Conservation (phyloP, 352 stramenopile genomes). For the Pythium volutum region DNA sequence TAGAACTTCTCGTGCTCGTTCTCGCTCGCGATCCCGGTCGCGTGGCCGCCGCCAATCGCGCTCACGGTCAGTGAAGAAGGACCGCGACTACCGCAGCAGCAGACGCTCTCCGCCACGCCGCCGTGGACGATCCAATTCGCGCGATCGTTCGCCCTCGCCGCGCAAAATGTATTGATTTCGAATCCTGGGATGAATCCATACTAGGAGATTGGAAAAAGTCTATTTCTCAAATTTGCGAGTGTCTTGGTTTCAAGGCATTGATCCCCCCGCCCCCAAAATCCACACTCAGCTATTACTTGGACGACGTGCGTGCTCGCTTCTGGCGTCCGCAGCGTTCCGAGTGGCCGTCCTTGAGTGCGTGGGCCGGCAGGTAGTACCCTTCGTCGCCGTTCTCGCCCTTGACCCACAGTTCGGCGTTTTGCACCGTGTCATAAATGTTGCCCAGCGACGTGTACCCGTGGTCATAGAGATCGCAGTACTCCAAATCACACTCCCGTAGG, state of each 20-base stretch:
- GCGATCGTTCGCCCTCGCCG: neutral
- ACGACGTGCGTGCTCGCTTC: slow-evolving; percentile 69
- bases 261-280: neutral
- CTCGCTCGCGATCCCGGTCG: slow-evolving; percentile 10
- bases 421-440: slow-evolving; percentile 93
- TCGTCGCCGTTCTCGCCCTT: slow-evolving; percentile 50
- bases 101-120: neutral
- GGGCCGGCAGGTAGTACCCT: slow-evolving; percentile 69
- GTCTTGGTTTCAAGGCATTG: too few species aligned
- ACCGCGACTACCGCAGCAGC: neutral
- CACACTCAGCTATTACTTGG: slow-evolving; percentile 33
- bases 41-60: neutral
- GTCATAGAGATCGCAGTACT: slow-evolving; percentile 91
- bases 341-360: slow-evolving; percentile 59
- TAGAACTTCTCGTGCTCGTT: neutral
- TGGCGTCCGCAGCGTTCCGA: slow-evolving; percentile 77
- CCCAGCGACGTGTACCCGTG: slow-evolving; percentile 93
- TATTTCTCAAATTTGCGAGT: neutral
- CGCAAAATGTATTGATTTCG: slow-evolving; percentile 3
- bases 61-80: neutral
- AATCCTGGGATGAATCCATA: neutral
- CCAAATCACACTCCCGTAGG: slow-evolving; percentile 79
- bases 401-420: slow-evolving; percentile 90
- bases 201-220: neutral
- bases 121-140: slow-evolving; percentile 4